Base-by-base conservation (phyloP, 2,329 filamentous ascomycete genomes). In the Colletotrichum filicis region DNA sequence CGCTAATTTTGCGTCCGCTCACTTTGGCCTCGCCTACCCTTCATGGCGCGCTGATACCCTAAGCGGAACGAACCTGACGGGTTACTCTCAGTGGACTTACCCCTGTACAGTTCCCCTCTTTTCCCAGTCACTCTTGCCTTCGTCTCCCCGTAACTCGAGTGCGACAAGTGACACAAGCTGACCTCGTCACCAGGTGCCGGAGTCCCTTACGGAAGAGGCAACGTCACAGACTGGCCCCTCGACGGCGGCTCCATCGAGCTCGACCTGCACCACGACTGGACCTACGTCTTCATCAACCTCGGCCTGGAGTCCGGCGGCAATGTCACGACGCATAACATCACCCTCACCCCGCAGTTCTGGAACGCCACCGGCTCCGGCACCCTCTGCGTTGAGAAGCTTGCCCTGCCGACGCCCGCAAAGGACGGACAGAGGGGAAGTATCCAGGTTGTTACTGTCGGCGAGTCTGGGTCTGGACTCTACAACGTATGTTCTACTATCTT, bases 401-500 rank as follows among this genome's bases (percentile, higher is more conserved):
- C 82, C 35, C 81, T 93, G 4, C 90, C 91, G 6, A 77, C 79
- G 22, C 85, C 85, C 61, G 81, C 92, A 49, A 80, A 79, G 28
- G 90, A 93, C 49, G 93, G 93, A 55, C 87, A 88, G 75, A 85
- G 89, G 60, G 93, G 88, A 16, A 92, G 90, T 37, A 84, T 95
- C 68, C 93, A 95, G 83, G 90, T 95, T 64, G 87, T 94, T 46
- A 92, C 90, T 4, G 85, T 90, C 59, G 91, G 90, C 32, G 85
- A 88, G 26, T 84, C 83, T 4, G 88, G 86, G 24, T 87, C 86
- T 52, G 91, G 92, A 19, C 83, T 95, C 37, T 95, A 94, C 82
- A 93, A 92, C 82, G 88, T 90, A 80, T 78, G 86, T 75, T 46
- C 65, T 63, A 4, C 26, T 5, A 4, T 37, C 61, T 24, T 1